Conservation (phyloP, 768 basidiomycete species). For the Dictyophora rubrovolvata region DNA sequence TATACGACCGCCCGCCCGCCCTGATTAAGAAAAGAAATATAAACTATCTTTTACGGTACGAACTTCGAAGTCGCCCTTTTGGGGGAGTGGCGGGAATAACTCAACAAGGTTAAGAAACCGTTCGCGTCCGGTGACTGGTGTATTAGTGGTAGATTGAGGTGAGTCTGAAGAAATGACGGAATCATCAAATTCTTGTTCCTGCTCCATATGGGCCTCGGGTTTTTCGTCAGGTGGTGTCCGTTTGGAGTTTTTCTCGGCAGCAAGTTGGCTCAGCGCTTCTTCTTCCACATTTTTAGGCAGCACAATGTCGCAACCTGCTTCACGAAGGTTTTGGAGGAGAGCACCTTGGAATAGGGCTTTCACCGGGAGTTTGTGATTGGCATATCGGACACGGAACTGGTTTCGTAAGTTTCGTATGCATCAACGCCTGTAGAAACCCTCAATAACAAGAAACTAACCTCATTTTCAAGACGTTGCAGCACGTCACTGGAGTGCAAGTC, state of each 20-base stretch:
- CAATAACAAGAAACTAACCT: conserved; percentile 39
- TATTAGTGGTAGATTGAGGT: background rate
- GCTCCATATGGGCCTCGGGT: conserved; percentile 15
- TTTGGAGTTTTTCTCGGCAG: conserved; percentile 15
- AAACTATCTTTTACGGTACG: conserved; percentile 65
- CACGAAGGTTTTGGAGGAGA: conserved; percentile 31
- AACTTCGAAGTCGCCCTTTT: conserved; percentile 82
- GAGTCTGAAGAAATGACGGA: background rate
- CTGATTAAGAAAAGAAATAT: conserved; percentile 85
- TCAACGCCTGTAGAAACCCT: background rate
- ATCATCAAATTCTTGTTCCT: conserved; percentile 9
- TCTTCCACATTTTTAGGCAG: conserved; percentile 29
- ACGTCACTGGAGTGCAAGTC: conserved; percentile 84
- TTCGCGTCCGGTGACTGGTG: conserved; percentile 8
- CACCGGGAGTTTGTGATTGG: conserved; percentile 57
- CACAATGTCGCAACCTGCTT: conserved; percentile 22
- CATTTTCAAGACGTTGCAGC: conserved; percentile 55
- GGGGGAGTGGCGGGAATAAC: conserved; percentile 70
- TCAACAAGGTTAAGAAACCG: conserved; percentile 62
- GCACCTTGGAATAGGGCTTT: conserved; percentile 29
- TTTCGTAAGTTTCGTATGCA: background rate
- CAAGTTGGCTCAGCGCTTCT: conserved; percentile 11
- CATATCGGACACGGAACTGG: conserved; percentile 72
- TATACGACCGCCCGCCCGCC: too few species aligned
- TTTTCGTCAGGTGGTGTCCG: conserved; percentile 12